Base-by-base conservation (phyloP, 148 eudicot genomes). In the Rheum nobile region DNA sequence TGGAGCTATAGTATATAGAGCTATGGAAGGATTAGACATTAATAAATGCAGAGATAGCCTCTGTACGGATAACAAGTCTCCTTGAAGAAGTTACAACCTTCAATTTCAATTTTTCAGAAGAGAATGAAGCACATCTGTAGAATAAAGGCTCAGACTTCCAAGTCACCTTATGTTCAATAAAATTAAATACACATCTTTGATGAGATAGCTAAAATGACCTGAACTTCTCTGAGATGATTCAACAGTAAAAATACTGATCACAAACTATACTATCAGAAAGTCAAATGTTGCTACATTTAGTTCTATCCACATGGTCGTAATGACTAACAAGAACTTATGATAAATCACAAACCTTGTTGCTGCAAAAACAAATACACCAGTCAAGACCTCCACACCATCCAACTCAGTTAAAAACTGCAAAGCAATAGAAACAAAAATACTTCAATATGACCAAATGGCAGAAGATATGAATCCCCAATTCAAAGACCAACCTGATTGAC, bases 361-460 rank as follows among this genome's bases (percentile, higher is more conserved):
- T 70, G 99, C 99, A 84, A 95, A 95, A 78, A 95, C 99, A 80
- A 95, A 95, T 48, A 95, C 99, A 63, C 99, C 99, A 37, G 88
- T 79, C 78, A 95, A 80, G 78, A 90, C 91, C 86, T 95, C 99
- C 68, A 95, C 99, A 68, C 99, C 99, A 83, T 95, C 99, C 73
- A 95, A 83, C 77, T 95, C 99, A 46, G 99, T 95, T 42, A 95
- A 82, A 83, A 95, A 95, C 97, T 93, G 86, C 83, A 75, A 77
- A 59, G 69, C 22, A 71, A 61, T 57, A 68, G 59, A 41, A 35
- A 73, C 55, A 46, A 69, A 28, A 8, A 47, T 42, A 54, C 35
- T 70, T 70, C 48, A 72, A 59, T 16, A 47, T 16, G 57, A 5
- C 26, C 39, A 32, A 28, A 44, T 71, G 38, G 32, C 34, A 71